A percentile compares a stretch with the other conserved stretches of the same genome.
phyloP scores from a whole-genome alignment of 2,329 filamentous ascomycete genomes.

The Sarocladium oryzae region DNA sequence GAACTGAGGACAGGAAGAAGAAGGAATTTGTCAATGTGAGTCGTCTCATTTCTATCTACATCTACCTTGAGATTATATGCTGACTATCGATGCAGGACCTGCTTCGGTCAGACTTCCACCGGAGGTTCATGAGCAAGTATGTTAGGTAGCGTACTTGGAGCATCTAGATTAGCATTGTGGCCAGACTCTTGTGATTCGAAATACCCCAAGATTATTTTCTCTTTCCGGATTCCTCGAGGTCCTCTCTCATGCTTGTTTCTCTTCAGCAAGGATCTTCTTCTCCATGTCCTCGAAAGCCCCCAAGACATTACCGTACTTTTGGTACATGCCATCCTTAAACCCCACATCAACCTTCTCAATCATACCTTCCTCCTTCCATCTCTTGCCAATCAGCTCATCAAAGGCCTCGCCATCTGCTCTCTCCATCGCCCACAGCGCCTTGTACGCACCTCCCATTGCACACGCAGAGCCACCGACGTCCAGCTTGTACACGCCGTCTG shows the following conservation, averaged over 20 bases:
- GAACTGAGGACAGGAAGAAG: conserved; percentile 83
- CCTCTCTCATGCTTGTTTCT: conserved; percentile 15
- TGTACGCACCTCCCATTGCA: conserved; percentile 88
- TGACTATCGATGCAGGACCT: conserved; percentile 53
- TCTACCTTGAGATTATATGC: conserved; percentile 17
- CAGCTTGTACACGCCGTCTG: conserved; percentile 85
- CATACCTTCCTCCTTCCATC: conserved; percentile 82
- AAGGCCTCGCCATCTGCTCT: conserved; percentile 65
- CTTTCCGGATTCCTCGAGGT: background rate
- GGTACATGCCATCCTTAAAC: conserved; percentile 68
- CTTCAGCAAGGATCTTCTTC: conserved; percentile 47
- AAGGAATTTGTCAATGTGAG: conserved; percentile 96
- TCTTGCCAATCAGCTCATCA: conserved; percentile 74
- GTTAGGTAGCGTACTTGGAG: conserved; percentile 36
- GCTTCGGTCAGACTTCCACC: conserved; percentile 92
- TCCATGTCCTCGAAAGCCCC: conserved; percentile 75
- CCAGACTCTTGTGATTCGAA: background rate
- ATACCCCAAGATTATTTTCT: conserved; percentile 1
- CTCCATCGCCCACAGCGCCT: conserved; percentile 89
- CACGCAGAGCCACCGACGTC: conserved; percentile 95
- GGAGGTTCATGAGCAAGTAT: conserved; percentile 82
- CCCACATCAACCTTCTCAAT: conserved; percentile 78
- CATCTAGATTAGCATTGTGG: too few relatives aligned
- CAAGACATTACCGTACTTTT: conserved; percentile 70
- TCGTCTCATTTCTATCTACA: conserved; percentile 15